These are phyloP conservation scores for Candida ponderosae DNA, from an alignment of 805 yeast species.

Conservation along the genomic window DNA sequence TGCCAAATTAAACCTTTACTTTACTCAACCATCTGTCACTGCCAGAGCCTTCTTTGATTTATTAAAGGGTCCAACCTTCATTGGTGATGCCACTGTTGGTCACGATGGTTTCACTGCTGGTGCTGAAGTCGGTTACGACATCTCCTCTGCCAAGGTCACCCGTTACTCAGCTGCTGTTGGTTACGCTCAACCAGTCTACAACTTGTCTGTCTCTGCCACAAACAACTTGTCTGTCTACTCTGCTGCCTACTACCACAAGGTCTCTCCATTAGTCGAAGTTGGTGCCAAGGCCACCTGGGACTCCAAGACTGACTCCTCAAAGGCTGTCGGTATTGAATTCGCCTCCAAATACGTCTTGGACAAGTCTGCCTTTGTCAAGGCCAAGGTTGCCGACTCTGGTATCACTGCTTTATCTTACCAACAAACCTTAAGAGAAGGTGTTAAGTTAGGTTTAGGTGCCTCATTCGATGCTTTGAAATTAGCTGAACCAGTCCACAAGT, in stretches of 20 bases:
- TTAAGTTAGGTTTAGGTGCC: conserved; percentile 93
- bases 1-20: conserved; percentile 85
- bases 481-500: conserved; percentile 95
- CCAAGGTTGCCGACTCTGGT: conserved; percentile 95
- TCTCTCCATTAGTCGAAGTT: conserved; percentile 84
- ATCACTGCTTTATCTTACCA: conserved; percentile 89
- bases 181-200: conserved; percentile 82
- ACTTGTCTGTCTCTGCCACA: conserved; percentile 72
- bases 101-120: conserved; percentile 97
- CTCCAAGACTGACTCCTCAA: conserved; percentile 58
- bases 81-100: conserved; percentile 91
- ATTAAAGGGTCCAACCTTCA: conserved; percentile 90
- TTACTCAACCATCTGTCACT: conserved; percentile 86
- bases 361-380: conserved; percentile 84
- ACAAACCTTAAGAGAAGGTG: conserved; percentile 93
- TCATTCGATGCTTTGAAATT: conserved; percentile 93
- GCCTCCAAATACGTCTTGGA: conserved; percentile 94
- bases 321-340: conserved; percentile 86
- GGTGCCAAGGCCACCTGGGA: conserved; percentile 98
- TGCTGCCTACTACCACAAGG: conserved; percentile 96
- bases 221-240: conserved; percentile 83
- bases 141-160: conserved; percentile 85
- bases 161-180: conserved; percentile 92
- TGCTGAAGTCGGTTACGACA: conserved; percentile 95
- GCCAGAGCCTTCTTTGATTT: conserved; percentile 94